Conservation (phyloP, 2,329 filamentous ascomycete species). For the Metarhizium robertsii region DNA sequence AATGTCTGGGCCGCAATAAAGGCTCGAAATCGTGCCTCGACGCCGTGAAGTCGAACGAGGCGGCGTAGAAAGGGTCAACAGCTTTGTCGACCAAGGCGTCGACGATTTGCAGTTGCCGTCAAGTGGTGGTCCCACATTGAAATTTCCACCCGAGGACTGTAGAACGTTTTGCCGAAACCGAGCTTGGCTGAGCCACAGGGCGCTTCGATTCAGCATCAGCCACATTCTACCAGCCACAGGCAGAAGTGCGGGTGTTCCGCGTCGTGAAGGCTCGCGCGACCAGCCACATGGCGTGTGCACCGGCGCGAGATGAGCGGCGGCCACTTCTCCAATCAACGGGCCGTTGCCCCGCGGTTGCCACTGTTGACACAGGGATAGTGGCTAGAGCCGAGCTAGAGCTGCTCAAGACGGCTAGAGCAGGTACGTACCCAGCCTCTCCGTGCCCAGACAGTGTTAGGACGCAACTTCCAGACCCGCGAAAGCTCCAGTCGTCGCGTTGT, state of each 20-base stretch:
- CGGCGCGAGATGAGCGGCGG: constrained; percentile 11
- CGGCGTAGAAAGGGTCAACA: not conserved
- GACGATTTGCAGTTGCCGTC: not conserved
- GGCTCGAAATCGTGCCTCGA: not conserved
- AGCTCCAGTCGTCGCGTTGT: constrained; percentile 12
- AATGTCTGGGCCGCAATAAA: not conserved
- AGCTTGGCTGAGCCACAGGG: constrained; percentile 11
- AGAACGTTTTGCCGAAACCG: constrained; percentile 15
- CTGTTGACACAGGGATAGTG: constrained; percentile 33
- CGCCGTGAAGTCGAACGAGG: not conserved
- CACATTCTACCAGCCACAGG: constrained; percentile 6
- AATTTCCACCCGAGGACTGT: constrained; percentile 16
- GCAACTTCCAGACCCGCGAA: constrained; percentile 3
- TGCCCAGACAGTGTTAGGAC: not conserved
- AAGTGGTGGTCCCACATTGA: constrained; percentile 3
- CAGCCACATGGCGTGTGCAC: constrained; percentile 17
- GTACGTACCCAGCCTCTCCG: constrained; percentile 11
- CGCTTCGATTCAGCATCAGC: not conserved
- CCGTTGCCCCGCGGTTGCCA: constrained; percentile 49
- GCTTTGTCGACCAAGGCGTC: not conserved
- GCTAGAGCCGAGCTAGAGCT: not conserved
- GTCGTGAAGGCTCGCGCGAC: constrained; percentile 12
- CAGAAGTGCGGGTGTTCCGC: not conserved
- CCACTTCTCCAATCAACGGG: constrained; percentile 30
- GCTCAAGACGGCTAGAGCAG: not conserved